These are phyloP conservation scores for Cordyceps javanica DNA, from an alignment of 2,329 filamentous ascomycete species.

Conservation along the genomic window DNA sequence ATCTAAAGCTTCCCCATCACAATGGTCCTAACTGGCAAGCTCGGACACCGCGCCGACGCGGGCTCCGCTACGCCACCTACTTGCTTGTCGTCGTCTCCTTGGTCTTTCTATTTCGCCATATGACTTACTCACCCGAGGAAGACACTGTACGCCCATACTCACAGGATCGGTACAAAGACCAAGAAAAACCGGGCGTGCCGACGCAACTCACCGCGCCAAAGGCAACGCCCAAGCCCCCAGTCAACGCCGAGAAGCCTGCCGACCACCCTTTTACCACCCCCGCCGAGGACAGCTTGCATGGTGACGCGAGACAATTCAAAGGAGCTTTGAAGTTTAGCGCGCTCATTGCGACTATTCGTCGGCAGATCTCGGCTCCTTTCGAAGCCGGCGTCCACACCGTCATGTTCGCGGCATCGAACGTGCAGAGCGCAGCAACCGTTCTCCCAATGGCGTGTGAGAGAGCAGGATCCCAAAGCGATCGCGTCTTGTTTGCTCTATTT, in stretches of 20 bases:
- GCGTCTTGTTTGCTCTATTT: constrained; percentile 77
- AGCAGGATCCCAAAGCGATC: constrained; percentile 60
- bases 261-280: constrained; percentile 15
- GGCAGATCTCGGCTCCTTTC: constrained; percentile 30
- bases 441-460: constrained; percentile 85
- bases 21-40: constrained; percentile 34
- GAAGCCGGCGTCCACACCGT: constrained; percentile 58
- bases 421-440: constrained; percentile 65
- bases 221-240: not conserved
- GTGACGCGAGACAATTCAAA: constrained; percentile 57
- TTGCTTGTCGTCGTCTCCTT: constrained; percentile 43
- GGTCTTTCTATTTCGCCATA: constrained; percentile 51
- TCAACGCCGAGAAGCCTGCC: constrained; percentile 6
- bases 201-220: constrained; percentile 7
- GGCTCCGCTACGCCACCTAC: constrained; percentile 44
- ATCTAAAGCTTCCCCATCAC: constrained; percentile 29
- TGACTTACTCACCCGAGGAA: not conserved
- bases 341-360: constrained; percentile 52
- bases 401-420: constrained; percentile 69
- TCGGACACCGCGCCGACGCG: constrained; percentile 43
- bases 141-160: constrained; percentile 11
- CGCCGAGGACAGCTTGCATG: constrained; percentile 25
- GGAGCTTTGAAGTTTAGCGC: constrained; percentile 64
- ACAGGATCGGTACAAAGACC: not conserved
- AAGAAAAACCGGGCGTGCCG: not conserved